These are phyloP conservation scores for Metschnikowia arizonensis DNA, from an alignment of 805 yeast species.

Conservation along the genomic window DNA sequence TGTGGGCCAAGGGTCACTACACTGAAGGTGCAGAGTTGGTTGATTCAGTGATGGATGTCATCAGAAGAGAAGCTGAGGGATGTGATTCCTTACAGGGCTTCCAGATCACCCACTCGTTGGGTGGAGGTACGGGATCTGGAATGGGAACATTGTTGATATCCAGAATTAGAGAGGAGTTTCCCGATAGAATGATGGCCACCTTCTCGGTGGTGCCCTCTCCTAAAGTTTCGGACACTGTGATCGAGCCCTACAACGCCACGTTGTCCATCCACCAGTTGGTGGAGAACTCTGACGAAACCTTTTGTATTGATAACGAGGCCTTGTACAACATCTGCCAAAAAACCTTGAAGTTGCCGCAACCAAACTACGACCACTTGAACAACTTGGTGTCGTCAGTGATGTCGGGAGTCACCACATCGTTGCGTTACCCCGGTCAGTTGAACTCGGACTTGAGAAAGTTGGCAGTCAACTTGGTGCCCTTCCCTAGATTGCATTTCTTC, in stretches of 20 bases:
- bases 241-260: slow-evolving; percentile 92
- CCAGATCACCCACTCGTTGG: slow-evolving; percentile 63
- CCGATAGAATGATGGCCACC: slow-evolving; percentile 95
- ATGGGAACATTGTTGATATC: slow-evolving; percentile 88
- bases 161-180: slow-evolving; percentile 85
- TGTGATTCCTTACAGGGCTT: slow-evolving; percentile 93
- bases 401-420: slow-evolving; percentile 93
- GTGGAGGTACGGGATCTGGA: slow-evolving; percentile 94
- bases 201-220: slow-evolving; percentile 92
- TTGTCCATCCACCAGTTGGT: slow-evolving; percentile 87
- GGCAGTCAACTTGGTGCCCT: slow-evolving; percentile 92
- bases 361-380: slow-evolving; percentile 75
- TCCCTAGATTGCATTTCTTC: slow-evolving; percentile 92
- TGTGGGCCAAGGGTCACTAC: slow-evolving; percentile 96
- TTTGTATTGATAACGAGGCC: slow-evolving; percentile 94
- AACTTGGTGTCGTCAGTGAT: slow-evolving; percentile 82
- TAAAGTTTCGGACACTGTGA: slow-evolving; percentile 87
- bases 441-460: slow-evolving; percentile 89
- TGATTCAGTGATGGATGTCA: slow-evolving; percentile 82
- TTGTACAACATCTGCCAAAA: slow-evolving; percentile 83
- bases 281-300: slow-evolving; percentile 87
- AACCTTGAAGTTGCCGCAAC: slow-evolving; percentile 76
- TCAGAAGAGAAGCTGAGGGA: slow-evolving; percentile 91
- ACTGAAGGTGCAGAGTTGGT: slow-evolving; percentile 95
- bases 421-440: slow-evolving; percentile 93